phyloP scores from a whole-genome alignment of 805 yeast species.

The Kockiozyma suomiensis region DNA sequence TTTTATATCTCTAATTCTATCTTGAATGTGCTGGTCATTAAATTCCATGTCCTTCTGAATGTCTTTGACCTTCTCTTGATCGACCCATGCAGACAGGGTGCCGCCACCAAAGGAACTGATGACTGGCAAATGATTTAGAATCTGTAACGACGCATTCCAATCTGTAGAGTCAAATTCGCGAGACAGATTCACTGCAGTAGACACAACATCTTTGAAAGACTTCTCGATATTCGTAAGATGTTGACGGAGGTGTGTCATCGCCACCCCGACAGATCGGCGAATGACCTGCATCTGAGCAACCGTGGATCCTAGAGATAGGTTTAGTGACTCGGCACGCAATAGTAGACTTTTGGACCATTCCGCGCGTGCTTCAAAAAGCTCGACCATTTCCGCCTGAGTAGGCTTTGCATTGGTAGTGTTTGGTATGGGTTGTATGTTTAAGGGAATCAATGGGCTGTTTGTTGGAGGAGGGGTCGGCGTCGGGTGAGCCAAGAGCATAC shows the following conservation, averaged over 20 bases:
- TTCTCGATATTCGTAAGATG: slow-evolving; percentile 35
- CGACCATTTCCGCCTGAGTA: slow-evolving; percentile 23
- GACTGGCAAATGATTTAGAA: slow-evolving; percentile 22
- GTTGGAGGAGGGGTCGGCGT: slow-evolving; percentile 28
- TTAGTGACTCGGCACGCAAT: slow-evolving; percentile 30
- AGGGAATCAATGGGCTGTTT: slow-evolving; percentile 27
- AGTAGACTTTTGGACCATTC: slow-evolving; percentile 27
- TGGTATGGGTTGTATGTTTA: slow-evolving; percentile 31
- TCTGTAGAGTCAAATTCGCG: slow-evolving; percentile 32
- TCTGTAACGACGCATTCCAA: slow-evolving; percentile 25
- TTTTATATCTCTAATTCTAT: slow-evolving; percentile 35
- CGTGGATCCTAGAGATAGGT: slow-evolving; percentile 16
- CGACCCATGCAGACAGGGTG: slow-evolving; percentile 33
- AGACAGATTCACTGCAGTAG: slow-evolving; percentile 34
- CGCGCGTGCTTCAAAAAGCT: slow-evolving; percentile 28
- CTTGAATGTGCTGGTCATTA: slow-evolving; percentile 27
- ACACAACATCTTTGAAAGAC: slow-evolving; percentile 35
- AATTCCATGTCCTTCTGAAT: slow-evolving; percentile 24
- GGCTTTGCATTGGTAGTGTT: slow-evolving; percentile 24
- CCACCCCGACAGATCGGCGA: slow-evolving; percentile 36
- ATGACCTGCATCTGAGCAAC: slow-evolving; percentile 33
- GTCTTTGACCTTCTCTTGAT: slow-evolving; percentile 14
- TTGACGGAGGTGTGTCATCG: slow-evolving; percentile 36
- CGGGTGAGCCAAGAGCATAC: slow-evolving; percentile 26
- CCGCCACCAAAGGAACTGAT: slow-evolving; percentile 29